Evolutionary conservation across 176 grass and related monocot species (phyloP).

Genomic region (Carex cristatella): DNA sequence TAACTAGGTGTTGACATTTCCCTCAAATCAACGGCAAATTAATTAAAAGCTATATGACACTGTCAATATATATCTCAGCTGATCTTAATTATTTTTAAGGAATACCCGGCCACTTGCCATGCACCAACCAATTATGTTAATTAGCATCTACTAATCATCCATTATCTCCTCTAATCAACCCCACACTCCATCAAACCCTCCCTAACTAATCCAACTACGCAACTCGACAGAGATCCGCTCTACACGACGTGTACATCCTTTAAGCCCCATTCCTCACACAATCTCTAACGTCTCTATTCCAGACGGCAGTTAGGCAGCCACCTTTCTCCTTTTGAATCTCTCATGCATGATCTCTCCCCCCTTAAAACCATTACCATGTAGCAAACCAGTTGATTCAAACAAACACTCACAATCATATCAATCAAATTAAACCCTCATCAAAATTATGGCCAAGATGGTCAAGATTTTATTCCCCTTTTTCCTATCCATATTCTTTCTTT

Average conservation of each 20-base stretch:
- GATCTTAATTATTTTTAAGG: background rate
- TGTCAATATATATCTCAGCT: background rate
- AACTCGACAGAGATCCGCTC: background rate
- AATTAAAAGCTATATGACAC: background rate
- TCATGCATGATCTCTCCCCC: background rate
- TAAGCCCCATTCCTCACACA: background rate
- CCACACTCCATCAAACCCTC: background rate
- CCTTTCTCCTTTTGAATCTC: background rate
- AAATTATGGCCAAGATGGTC: constrained; percentile 10
- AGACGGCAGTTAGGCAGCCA: constrained; percentile 45
- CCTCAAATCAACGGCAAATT: background rate
- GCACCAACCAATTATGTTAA: background rate
- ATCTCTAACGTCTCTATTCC: constrained; percentile 21
- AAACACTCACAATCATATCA: background rate
- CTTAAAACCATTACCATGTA: constrained; percentile 35
- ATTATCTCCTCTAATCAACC: constrained; percentile 34
- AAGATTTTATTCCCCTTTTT: background rate
- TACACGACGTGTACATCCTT: constrained; percentile 2
- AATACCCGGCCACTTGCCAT: background rate
- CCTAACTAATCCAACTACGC: constrained; percentile 16
- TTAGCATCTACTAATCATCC: constrained; percentile 10
- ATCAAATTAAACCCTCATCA: background rate
- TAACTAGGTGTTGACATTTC: constrained; percentile 1
- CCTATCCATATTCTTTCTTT: background rate
- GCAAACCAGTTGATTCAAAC: constrained; percentile 11